Evolutionary conservation across 31 red algal genomes (phyloP).

Genomic region (Odonthalia washingtoniensis): DNA sequence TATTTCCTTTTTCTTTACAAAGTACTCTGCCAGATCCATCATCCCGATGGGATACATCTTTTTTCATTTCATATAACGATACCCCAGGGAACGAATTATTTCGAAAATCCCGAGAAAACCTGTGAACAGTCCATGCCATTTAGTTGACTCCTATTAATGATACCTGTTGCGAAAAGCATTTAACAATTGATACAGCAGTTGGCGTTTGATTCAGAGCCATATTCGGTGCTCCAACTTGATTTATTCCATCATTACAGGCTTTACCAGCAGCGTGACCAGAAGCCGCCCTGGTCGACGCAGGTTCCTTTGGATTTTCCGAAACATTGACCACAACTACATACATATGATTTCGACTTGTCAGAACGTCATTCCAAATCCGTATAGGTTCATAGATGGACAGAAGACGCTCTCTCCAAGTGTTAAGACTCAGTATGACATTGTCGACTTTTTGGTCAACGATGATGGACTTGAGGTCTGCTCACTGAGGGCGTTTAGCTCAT

Average conservation of each 20-base stretch:
- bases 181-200: slow-evolving; percentile 70
- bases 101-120: slow-evolving; percentile 82
- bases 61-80: slow-evolving; percentile 82
- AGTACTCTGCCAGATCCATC: slow-evolving; percentile 96
- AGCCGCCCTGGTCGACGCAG: slow-evolving; percentile 67
- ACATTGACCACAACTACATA: slow-evolving; percentile 93
- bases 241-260: slow-evolving; percentile 8
- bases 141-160: slow-evolving; percentile 92
- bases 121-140: slow-evolving; percentile 97
- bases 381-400: too few species aligned
- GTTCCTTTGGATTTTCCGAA: slow-evolving; percentile 85
- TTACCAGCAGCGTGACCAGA: slow-evolving; percentile 52
- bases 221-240: slow-evolving; percentile 10
- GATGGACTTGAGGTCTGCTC: slow-evolving; percentile 55
- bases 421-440: slow-evolving; percentile 76
- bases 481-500: slow-evolving; percentile 87
- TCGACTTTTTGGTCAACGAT: slow-evolving; percentile 90
- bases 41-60: slow-evolving; percentile 95
- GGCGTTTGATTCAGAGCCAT: slow-evolving; percentile 54
- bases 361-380: slow-evolving; percentile 89
- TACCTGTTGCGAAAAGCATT: slow-evolving; percentile 74
- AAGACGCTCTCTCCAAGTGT: too few species aligned
- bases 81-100: slow-evolving; percentile 93
- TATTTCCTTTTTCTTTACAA: slow-evolving; percentile 98
- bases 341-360: slow-evolving; percentile 96